Evolutionary conservation across 192 early-diverging fungal species (phyloP).

Genomic region (Thoreauomyces humboldtii): DNA sequence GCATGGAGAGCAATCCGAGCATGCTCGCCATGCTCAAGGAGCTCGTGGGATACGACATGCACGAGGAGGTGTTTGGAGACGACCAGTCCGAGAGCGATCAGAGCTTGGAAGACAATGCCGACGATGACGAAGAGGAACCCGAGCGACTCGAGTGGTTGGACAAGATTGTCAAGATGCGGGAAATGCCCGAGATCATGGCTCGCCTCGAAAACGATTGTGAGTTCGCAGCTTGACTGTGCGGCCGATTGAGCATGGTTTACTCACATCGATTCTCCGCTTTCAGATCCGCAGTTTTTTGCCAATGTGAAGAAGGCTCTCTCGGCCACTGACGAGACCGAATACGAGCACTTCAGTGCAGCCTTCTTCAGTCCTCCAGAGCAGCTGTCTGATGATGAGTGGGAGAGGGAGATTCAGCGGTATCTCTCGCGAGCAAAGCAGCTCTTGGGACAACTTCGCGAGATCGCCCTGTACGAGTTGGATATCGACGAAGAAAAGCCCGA

Average conservation of each 20-base stretch:
- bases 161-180: conserved; percentile 19
- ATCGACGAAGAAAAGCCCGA: conserved; percentile 18
- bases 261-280: no score
- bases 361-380: conserved; percentile 13
- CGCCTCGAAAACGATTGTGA: conserved; percentile 23
- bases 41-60: conserved; percentile 26
- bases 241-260: no score
- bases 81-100: conserved; percentile 5
- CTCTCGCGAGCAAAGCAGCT: conserved; percentile 7
- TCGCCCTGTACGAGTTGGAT: conserved; percentile 23
- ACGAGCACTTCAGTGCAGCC: conserved; percentile 10
- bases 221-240: no score
- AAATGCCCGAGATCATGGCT: conserved; percentile 21
- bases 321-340: conserved; percentile 11
- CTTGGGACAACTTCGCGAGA: conserved; percentile 21
- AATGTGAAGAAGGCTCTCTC: conserved; percentile 19
- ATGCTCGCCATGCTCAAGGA: conserved; percentile 21
- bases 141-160: conserved; percentile 14
- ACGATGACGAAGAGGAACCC: background rate
- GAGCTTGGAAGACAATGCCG: background rate
- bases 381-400: conserved; percentile 20
- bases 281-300: conserved; percentile 31
- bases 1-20: conserved; percentile 13
- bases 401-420: conserved; percentile 10
- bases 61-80: conserved; percentile 24